Percentiles rank a stretch among this genome's conserved stretches.
phyloP scores from a whole-genome alignment of 2,329 filamentous ascomycete species.

The Ambrosiella cleistominuta region DNA sequence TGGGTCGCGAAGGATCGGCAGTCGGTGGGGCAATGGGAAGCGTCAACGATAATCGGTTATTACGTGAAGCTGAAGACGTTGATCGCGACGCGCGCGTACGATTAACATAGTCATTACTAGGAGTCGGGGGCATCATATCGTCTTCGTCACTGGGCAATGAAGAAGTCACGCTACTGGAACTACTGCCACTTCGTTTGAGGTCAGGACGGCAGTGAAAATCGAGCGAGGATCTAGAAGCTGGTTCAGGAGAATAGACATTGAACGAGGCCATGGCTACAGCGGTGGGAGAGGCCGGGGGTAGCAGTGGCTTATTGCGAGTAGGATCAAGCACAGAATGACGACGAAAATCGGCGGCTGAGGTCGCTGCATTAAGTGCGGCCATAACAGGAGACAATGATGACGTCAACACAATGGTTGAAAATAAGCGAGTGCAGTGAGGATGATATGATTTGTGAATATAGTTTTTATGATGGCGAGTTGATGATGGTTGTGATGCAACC shows the following conservation, averaged over 20 bases:
- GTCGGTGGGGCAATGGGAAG: conserved; percentile 41
- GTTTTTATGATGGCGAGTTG: background rate
- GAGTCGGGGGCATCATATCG: conserved; percentile 22
- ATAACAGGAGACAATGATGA: conserved; percentile 7
- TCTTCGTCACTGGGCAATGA: conserved; percentile 14
- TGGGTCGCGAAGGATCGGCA: conserved; percentile 33
- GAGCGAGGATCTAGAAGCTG: conserved; percentile 3
- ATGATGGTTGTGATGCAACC: background rate
- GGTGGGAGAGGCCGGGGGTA: conserved; percentile 6
- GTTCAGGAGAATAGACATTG: conserved; percentile 10
- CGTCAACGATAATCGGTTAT: conserved; percentile 42
- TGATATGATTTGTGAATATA: background rate
- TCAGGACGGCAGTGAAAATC: conserved; percentile 9
- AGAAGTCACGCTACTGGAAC: conserved; percentile 11
- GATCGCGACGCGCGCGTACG: conserved; percentile 32
- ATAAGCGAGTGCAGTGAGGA: background rate
- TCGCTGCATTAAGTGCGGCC: conserved; percentile 7
- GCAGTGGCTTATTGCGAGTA: conserved; percentile 2
- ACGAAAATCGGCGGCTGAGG: conserved; percentile 7
- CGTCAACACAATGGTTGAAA: background rate
- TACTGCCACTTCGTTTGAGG: conserved; percentile 10
- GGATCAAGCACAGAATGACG: conserved; percentile 11
- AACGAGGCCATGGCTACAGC: conserved; percentile 12
- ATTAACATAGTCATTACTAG: conserved; percentile 21
- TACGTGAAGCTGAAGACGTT: conserved; percentile 34